These are phyloP conservation scores for Mycena alexandri DNA, from an alignment of 768 basidiomycete genomes.

Conservation along the genomic window DNA sequence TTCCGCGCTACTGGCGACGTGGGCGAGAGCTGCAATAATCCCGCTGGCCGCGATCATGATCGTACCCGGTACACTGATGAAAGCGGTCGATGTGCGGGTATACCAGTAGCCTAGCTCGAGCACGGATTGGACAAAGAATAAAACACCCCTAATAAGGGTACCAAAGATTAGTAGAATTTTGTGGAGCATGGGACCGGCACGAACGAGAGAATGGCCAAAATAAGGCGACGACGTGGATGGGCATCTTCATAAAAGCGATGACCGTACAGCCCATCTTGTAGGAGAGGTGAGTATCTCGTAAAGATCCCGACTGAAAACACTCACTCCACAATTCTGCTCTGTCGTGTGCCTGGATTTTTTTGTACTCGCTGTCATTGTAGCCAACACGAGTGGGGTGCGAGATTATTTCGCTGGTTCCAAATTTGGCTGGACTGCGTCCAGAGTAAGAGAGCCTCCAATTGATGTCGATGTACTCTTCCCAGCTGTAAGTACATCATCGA, in stretches of 20 bases:
- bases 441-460: conserved; percentile 51
- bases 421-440: conserved; percentile 42
- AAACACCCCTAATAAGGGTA: conserved; percentile 33
- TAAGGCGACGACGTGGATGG: conserved; percentile 45
- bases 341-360: conserved; percentile 41
- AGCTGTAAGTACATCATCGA: too few relatives aligned
- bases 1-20: conserved; percentile 11
- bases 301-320: background rate
- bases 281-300: too few relatives aligned
- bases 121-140: conserved; percentile 30
- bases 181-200: conserved; percentile 9
- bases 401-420: conserved; percentile 34
- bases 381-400: conserved; percentile 13
- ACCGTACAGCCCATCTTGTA: conserved; percentile 49
- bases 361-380: conserved; percentile 42
- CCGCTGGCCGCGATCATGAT: conserved; percentile 37
- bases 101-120: conserved; percentile 52
- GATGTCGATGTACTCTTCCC: conserved; percentile 43
- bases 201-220: conserved; percentile 35
- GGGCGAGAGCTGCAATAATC: conserved; percentile 25
- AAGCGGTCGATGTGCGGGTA: conserved; percentile 48
- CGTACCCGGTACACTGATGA: conserved; percentile 47
- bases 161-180: too few relatives aligned
- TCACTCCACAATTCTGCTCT: conserved; percentile 44
- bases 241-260: conserved; percentile 45